phyloP scores from a whole-genome alignment of 768 basidiomycete genomes.

The Xerocomellus amylosporus region DNA sequence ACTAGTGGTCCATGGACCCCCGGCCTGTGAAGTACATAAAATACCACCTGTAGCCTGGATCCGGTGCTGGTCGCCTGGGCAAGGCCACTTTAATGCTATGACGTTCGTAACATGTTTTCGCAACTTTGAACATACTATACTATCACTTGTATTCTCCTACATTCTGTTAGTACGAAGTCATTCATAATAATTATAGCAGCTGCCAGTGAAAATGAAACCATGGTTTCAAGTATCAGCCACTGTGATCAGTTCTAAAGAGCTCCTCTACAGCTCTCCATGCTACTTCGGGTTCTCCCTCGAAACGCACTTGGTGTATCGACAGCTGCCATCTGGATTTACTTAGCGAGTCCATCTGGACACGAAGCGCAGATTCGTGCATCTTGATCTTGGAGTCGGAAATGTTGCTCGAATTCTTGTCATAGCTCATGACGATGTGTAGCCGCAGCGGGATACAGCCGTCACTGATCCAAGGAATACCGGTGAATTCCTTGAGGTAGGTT shows the following conservation, averaged over 20 bases:
- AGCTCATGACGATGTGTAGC: conserved; percentile 10
- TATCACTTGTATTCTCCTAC: background rate
- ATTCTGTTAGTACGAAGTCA: background rate
- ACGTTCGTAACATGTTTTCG: background rate
- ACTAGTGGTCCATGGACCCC: background rate
- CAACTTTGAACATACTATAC: background rate
- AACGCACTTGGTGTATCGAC: conserved; percentile 4
- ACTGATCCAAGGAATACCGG: background rate
- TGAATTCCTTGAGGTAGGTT: conserved; percentile 6
- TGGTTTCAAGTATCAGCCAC: background rate
- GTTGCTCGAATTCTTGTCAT: conserved; percentile 6
- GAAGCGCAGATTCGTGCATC: background rate
- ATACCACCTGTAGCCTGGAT: background rate
- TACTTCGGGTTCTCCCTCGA: conserved; percentile 10
- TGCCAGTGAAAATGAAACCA: background rate
- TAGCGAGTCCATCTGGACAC: background rate
- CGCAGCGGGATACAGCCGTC: background rate
- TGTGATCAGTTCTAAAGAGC: background rate
- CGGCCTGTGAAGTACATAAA: too few species aligned
- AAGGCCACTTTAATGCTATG: too few species aligned
- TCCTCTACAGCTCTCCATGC: conserved; percentile 14
- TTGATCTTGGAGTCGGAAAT: background rate
- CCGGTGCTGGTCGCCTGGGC: conserved; percentile 3
- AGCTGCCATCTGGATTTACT: background rate
- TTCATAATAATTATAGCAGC: background rate